These are phyloP conservation scores for Aspergillus sp. DNA, from an alignment of 2,329 filamentous ascomycete species.

Conservation along the genomic window DNA sequence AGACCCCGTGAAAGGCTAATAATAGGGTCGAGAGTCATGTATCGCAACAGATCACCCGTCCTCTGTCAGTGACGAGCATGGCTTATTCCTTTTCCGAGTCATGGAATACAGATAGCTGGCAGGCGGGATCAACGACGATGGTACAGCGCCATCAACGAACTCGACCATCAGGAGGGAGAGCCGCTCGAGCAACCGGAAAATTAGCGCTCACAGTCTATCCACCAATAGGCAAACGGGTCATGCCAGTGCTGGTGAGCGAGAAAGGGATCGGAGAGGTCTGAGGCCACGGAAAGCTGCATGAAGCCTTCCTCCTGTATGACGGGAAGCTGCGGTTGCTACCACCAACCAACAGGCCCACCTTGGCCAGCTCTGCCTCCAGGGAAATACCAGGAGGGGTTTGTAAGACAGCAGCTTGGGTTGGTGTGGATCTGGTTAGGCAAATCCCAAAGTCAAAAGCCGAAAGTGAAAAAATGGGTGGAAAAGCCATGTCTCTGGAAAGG, in stretches of 20 bases:
- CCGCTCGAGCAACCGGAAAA: conserved; percentile 25
- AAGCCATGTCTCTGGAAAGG: not conserved
- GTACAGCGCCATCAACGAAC: conserved; percentile 15
- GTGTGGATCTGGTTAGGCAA: conserved; percentile 8
- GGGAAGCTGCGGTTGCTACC: conserved; percentile 24
- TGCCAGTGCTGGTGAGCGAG: conserved; percentile 20
- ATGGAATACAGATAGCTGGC: conserved; percentile 3
- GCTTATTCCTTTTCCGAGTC: conserved; percentile 3
- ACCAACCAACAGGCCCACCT: conserved; percentile 25
- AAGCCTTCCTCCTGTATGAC: conserved; percentile 27
- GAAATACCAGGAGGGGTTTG: conserved; percentile 10
- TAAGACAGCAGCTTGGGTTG: conserved; percentile 13
- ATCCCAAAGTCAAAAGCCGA: not conserved
- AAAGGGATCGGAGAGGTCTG: conserved; percentile 31
- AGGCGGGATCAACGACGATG: conserved; percentile 9
- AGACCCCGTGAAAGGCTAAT: not conserved
- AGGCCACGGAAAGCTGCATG: conserved; percentile 35
- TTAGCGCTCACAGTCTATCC: conserved; percentile 15
- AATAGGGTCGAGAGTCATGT: conserved; percentile 4
- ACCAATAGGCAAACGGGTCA: conserved; percentile 24
- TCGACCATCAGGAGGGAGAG: conserved; percentile 17
- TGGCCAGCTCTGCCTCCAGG: conserved; percentile 14
- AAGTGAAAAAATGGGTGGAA: not conserved
- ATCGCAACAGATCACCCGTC: conserved; percentile 9
- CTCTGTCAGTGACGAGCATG: not conserved